These are phyloP conservation scores for Erythrobasidium yunnanense DNA, from an alignment of 768 basidiomycete genomes.

Conservation along the genomic window DNA sequence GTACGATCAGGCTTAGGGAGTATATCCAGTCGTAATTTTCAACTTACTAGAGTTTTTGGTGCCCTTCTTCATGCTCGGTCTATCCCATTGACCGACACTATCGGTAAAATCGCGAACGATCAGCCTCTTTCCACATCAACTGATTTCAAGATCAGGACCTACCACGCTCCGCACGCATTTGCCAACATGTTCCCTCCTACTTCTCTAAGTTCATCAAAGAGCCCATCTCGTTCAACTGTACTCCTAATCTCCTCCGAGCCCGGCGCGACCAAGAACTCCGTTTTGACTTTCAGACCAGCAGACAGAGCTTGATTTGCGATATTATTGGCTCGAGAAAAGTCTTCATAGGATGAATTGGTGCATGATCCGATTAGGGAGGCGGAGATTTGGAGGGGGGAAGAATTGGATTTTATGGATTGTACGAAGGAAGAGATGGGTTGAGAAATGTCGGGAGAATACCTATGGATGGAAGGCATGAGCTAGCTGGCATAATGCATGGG, in stretches of 20 bases:
- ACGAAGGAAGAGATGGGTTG: slow-evolving; percentile 96
- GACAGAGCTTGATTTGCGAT: slow-evolving; percentile 78
- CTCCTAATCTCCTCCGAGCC: slow-evolving; percentile 97
- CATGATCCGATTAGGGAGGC: slow-evolving; percentile 97
- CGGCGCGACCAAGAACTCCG: slow-evolving; percentile 94
- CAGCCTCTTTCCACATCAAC: not conserved
- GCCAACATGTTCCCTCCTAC: slow-evolving; percentile 89
- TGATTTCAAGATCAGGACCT: not conserved
- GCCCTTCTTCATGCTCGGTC: slow-evolving; percentile 91
- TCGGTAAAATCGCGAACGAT: not conserved
- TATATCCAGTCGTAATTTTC: not conserved
- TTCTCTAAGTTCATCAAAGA: slow-evolving; percentile 72
- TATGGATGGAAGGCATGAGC: too few species aligned
- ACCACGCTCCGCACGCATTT: slow-evolving; percentile 93
- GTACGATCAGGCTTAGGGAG: not conserved
- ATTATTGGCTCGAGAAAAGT: slow-evolving; percentile 93
- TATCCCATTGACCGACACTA: slow-evolving; percentile 95
- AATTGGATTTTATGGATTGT: slow-evolving; percentile 77
- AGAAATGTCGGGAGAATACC: slow-evolving; percentile 99
- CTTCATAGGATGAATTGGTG: slow-evolving; percentile 99
- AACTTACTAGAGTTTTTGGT: slow-evolving; percentile 69
- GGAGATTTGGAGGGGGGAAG: slow-evolving; percentile 92
- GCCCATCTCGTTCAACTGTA: slow-evolving; percentile 90
- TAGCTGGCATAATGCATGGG: too few species aligned
- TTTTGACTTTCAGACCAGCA: slow-evolving; percentile 78